Conservation (phyloP, 2,329 filamentous ascomycete genomes). For the Ophiostoma australiae region DNA sequence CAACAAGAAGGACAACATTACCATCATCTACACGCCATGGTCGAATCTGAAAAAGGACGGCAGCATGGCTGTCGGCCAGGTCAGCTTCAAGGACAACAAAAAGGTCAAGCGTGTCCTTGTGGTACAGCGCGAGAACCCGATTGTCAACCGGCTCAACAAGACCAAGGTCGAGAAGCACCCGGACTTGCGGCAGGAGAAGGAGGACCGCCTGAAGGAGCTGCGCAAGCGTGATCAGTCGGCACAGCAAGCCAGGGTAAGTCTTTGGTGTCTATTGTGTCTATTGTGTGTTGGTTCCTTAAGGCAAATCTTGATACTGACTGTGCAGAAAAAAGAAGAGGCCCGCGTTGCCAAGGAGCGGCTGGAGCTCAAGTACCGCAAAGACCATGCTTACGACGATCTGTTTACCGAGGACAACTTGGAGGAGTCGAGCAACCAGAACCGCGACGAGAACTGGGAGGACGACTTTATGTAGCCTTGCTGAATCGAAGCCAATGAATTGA, state of each 20-base stretch:
- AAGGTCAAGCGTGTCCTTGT: conserved; percentile 82
- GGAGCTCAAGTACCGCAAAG: conserved; percentile 88
- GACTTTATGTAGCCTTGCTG: conserved; percentile 72
- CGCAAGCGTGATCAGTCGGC: conserved; percentile 65
- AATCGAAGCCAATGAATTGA: neutral
- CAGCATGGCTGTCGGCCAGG: conserved; percentile 91
- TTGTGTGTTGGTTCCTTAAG: no score
- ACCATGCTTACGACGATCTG: conserved; percentile 95
- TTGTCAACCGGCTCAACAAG: conserved; percentile 98
- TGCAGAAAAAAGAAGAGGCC: conserved; percentile 71
- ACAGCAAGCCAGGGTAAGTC: conserved; percentile 40
- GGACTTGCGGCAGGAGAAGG: conserved; percentile 75
- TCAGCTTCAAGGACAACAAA: conserved; percentile 85
- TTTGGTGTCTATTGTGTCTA: neutral
- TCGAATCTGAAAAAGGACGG: conserved; percentile 93
- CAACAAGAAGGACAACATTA: conserved; percentile 98
- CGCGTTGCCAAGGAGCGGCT: conserved; percentile 71
- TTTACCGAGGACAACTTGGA: conserved; percentile 79
- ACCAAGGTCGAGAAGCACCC: conserved; percentile 85
- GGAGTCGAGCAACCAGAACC: conserved; percentile 76
- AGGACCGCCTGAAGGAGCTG: conserved; percentile 66
- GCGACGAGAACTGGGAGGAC: conserved; percentile 71
- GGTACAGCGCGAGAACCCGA: conserved; percentile 72
- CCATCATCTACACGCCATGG: conserved; percentile 94
- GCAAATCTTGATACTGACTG: neutral